Conservation (phyloP, 208 protist species). For the Histomonas meleagridis region DNA sequence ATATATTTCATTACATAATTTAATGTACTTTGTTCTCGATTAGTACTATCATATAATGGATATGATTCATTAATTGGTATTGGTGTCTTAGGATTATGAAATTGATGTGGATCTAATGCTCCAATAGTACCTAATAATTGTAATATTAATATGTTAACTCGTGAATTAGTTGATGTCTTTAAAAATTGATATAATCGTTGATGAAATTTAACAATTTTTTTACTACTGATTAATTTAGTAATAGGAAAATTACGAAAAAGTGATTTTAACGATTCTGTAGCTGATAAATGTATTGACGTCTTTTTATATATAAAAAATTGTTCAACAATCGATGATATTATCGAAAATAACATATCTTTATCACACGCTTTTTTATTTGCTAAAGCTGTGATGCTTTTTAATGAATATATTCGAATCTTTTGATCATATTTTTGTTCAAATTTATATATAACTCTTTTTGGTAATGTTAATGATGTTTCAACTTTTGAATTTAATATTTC, state of each 20-base stretch:
- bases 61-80: neutral
- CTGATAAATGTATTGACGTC: neutral
- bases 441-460: neutral
- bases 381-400: neutral
- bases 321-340: neutral
- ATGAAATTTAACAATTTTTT: neutral
- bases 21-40: neutral
- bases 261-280: neutral
- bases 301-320: neutral
- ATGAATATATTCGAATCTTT: neutral
- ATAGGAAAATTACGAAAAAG: neutral
- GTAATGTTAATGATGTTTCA: neutral
- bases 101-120: neutral
- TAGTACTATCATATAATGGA: neutral
- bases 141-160: neutral
- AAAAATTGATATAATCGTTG: neutral
- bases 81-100: neutral
- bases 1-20: constrained; percentile 22
- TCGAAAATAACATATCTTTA: neutral
- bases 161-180: neutral
- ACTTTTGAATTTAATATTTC: neutral
- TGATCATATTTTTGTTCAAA: neutral
- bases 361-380: neutral
- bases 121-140: constrained; percentile 23
- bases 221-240: neutral